phyloP scores from a whole-genome alignment of 1,139 yeast species.

The Torulaspora pretoriensis region DNA sequence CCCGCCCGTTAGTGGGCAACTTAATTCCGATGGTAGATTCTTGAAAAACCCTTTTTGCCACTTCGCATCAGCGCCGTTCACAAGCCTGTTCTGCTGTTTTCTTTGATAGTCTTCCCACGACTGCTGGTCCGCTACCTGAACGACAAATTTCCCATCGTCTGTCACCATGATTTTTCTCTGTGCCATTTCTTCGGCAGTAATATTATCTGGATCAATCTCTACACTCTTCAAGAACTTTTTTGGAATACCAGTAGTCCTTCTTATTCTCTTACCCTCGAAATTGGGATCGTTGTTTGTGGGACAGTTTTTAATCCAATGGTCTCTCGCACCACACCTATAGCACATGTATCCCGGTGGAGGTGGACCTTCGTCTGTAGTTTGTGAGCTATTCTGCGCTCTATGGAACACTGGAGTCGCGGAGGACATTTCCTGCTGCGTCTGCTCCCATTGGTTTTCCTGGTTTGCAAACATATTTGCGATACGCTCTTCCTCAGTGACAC shows the following conservation, averaged over 20 bases:
- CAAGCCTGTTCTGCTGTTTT: conserved; percentile 52
- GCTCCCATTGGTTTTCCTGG: conserved; percentile 91
- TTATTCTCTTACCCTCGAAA: conserved; percentile 86
- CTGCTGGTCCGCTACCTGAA: conserved; percentile 87
- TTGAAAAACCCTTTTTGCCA: conserved; percentile 33
- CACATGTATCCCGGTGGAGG: conserved; percentile 97
- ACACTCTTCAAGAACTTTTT: conserved; percentile 83
- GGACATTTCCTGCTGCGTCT: conserved; percentile 87
- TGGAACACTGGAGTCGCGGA: conserved; percentile 60
- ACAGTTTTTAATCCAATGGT: conserved; percentile 95
- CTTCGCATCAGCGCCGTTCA: conserved; percentile 44
- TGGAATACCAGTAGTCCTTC: conserved; percentile 96
- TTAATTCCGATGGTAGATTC: conserved; percentile 43
- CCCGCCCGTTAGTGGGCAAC: conserved; percentile 57
- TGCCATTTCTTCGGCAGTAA: conserved; percentile 55
- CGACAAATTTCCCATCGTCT: conserved; percentile 92
- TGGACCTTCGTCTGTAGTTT: conserved; percentile 38
- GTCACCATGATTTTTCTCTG: conserved; percentile 81
- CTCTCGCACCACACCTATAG: conserved; percentile 93
- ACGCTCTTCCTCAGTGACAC: conserved; percentile 75
- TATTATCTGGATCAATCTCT: conserved; percentile 53
- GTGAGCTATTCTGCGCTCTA: conserved; percentile 38
- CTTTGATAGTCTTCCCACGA: conserved; percentile 89
- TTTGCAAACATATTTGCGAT: conserved; percentile 88
- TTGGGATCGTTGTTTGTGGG: conserved; percentile 91